Conservation (phyloP, 2,329 filamentous ascomycete genomes). For the Fusarium floridanum region DNA sequence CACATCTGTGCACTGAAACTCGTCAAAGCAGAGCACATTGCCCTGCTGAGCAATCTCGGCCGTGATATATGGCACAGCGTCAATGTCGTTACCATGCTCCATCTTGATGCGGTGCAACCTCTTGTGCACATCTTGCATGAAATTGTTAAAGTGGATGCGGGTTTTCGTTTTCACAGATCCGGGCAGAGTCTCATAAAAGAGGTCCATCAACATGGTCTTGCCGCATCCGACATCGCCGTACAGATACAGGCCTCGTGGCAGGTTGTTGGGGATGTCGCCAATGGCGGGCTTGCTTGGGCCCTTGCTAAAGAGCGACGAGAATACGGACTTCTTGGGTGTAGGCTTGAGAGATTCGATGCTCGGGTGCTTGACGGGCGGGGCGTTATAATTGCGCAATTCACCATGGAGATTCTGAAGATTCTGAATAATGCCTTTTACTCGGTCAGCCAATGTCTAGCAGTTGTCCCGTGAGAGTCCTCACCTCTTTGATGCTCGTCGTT, state of each 20-base stretch:
- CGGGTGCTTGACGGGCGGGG: constrained; percentile 81
- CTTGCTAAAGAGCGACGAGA: constrained; percentile 73
- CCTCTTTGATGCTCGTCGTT: constrained; percentile 94
- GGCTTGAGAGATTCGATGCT: constrained; percentile 77
- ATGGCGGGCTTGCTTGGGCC: constrained; percentile 56
- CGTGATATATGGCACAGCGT: constrained; percentile 91
- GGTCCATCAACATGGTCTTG: constrained; percentile 99
- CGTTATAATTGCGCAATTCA: constrained; percentile 79
- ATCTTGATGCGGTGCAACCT: constrained; percentile 92
- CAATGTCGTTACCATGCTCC: constrained; percentile 87
- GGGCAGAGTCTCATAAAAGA: constrained; percentile 95
- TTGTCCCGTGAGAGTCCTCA: constrained; percentile 51
- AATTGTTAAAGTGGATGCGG: constrained; percentile 98
- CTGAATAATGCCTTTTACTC: constrained; percentile 80
- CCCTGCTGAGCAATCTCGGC: constrained; percentile 91
- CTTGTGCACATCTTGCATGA: constrained; percentile 98
- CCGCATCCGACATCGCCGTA: constrained; percentile 97
- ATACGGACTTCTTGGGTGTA: constrained; percentile 62
- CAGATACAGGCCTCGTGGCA: constrained; percentile 93
- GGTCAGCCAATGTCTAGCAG: constrained; percentile 24
- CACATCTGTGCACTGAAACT: constrained; percentile 98
- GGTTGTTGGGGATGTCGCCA: constrained; percentile 73
- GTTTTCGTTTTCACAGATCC: constrained; percentile 83
- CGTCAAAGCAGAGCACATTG: constrained; percentile 95
- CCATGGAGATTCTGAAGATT: constrained; percentile 90